phyloP scores from a whole-genome alignment of 352 stramenopile genomes.

The Globisporangium apiculatum region DNA sequence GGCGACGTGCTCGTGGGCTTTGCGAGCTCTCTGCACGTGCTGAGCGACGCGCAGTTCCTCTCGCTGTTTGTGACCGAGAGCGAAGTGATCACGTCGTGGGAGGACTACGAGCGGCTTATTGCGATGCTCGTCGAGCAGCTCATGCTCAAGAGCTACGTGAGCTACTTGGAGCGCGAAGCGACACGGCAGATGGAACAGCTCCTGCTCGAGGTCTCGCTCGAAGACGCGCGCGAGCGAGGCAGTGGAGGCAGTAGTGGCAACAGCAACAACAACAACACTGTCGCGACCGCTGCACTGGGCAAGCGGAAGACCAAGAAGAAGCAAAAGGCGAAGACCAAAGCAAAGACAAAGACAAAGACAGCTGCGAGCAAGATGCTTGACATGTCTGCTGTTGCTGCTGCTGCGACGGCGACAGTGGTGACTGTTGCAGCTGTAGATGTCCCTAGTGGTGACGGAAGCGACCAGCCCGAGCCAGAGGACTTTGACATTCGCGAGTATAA shows the following conservation, averaged over 20 bases:
- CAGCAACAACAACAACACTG: background rate
- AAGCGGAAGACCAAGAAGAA: background rate
- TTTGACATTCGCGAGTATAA: background rate
- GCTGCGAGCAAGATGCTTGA: background rate
- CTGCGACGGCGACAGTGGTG: background rate
- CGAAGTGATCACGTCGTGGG: slow-evolving; percentile 74
- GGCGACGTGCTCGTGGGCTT: slow-evolving; percentile 60
- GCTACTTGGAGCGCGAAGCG: slow-evolving; percentile 56
- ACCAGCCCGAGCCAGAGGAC: slow-evolving; percentile 15
- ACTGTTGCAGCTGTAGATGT: background rate
- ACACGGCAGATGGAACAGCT: slow-evolving; percentile 71
- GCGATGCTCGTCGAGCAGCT: slow-evolving; percentile 82
- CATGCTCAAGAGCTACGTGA: slow-evolving; percentile 70
- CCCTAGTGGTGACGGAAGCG: background rate
- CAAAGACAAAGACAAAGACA: slow-evolving; percentile 30
- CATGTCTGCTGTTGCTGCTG: background rate
- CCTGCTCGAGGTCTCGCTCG: slow-evolving; percentile 44
- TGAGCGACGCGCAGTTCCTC: slow-evolving; percentile 57
- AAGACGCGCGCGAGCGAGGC: slow-evolving; percentile 13
- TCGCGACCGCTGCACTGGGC: background rate
- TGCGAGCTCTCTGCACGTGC: slow-evolving; percentile 47
- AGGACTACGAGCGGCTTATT: slow-evolving; percentile 77
- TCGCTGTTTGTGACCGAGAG: slow-evolving; percentile 73
- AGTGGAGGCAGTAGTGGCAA: background rate
- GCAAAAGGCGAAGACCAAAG: background rate